Conservation (phyloP, 805 yeast genomes). For the Starmerella etchellsii region DNA sequence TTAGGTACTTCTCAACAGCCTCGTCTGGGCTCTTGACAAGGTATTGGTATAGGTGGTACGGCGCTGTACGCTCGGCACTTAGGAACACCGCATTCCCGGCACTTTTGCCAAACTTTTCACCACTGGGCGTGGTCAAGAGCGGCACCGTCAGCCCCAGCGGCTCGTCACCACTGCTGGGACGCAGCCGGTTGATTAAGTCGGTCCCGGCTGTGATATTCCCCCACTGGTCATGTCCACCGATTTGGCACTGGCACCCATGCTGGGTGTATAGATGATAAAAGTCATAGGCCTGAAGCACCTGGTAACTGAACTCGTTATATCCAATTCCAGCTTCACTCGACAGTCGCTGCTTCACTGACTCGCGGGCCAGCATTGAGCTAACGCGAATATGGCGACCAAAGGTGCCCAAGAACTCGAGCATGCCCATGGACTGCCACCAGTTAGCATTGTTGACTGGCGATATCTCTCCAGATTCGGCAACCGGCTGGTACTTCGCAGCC, state of each 20-base stretch:
- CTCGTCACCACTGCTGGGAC: constrained; percentile 17
- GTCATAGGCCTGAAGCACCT: constrained; percentile 84
- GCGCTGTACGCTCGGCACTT: constrained; percentile 56
- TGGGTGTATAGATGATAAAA: constrained; percentile 64
- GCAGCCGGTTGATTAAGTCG: constrained; percentile 62
- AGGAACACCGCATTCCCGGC: constrained; percentile 95
- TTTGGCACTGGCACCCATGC: constrained; percentile 54
- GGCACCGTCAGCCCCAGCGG: constrained; percentile 82
- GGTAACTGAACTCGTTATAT: constrained; percentile 88
- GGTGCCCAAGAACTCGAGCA: constrained; percentile 63
- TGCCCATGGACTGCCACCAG: constrained; percentile 75
- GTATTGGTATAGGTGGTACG: constrained; percentile 75
- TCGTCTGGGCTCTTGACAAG: constrained; percentile 56
- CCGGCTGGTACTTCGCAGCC: constrained; percentile 38
- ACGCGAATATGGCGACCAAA: constrained; percentile 74
- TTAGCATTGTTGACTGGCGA: constrained; percentile 48
- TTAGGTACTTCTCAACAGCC: constrained; percentile 55
- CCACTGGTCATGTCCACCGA: constrained; percentile 96
- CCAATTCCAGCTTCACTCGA: constrained; percentile 66
- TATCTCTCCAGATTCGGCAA: constrained; percentile 29
- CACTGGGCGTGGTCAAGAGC: constrained; percentile 69
- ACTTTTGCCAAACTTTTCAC: constrained; percentile 91
- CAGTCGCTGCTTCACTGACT: constrained; percentile 68
- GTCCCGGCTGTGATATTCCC: constrained; percentile 95
- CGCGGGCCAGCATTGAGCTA: constrained; percentile 77